These are phyloP conservation scores for Aspergillus affinis DNA, from an alignment of 495 filamentous ascomycete genomes.

Conservation along the genomic window DNA sequence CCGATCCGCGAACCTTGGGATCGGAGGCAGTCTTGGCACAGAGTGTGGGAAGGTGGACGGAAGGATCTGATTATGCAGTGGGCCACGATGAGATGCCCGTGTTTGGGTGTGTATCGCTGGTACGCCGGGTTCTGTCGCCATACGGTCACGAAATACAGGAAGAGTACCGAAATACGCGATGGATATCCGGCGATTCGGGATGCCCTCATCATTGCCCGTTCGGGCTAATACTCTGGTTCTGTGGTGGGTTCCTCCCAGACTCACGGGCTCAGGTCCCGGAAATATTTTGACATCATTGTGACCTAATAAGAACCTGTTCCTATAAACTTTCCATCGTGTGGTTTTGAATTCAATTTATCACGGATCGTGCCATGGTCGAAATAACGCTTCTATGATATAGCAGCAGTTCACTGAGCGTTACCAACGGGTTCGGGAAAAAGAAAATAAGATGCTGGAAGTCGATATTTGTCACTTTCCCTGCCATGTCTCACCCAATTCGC, in stretches of 20 bases:
- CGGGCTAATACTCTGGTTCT: neutral
- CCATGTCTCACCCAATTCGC: neutral
- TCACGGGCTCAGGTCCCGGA: neutral
- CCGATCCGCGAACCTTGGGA: neutral
- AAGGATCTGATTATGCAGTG: neutral
- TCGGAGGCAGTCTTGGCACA: too few relatives aligned
- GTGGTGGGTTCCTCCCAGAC: neutral
- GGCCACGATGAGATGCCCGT: neutral
- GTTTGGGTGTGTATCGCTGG: too few relatives aligned
- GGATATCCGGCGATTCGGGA: neutral
- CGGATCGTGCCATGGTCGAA: neutral
- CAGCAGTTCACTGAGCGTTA: neutral
- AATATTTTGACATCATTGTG: neutral
- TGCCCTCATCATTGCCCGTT: neutral
- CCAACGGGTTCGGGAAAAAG: neutral
- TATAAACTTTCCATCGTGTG: neutral
- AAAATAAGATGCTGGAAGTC: neutral
- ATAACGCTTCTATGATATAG: neutral
- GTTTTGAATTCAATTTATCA: neutral
- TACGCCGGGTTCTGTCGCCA: too few relatives aligned
- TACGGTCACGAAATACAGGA: neutral
- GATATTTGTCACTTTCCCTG: neutral
- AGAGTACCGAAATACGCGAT: neutral
- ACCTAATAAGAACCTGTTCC: neutral
- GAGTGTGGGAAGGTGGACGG: neutral